phyloP scores from a whole-genome alignment of 805 yeast species.

The Pichia scutulata region DNA sequence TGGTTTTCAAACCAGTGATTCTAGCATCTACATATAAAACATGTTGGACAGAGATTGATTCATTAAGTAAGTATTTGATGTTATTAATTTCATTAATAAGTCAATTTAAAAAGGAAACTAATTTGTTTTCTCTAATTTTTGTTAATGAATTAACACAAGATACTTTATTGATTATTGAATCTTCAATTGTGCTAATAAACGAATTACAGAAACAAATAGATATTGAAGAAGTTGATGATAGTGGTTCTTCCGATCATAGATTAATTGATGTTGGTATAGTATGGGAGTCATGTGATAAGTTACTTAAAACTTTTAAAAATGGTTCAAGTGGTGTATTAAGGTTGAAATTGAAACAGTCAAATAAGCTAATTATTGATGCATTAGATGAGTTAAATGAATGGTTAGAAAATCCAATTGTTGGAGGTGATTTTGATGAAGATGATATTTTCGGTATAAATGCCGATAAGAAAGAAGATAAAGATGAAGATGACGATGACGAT shows the following conservation, averaged over 20 bases:
- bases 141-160: constrained; percentile 26
- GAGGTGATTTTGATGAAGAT: constrained; percentile 28
- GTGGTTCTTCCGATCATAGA: constrained; percentile 32
- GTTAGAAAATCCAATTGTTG: constrained; percentile 47
- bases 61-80: constrained; percentile 37
- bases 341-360: constrained; percentile 35
- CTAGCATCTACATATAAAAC: constrained; percentile 33
- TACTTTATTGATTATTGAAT: constrained; percentile 12
- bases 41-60: constrained; percentile 41
- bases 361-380: constrained; percentile 49
- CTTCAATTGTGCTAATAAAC: constrained; percentile 12
- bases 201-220: constrained; percentile 16
- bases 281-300: constrained; percentile 58
- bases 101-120: constrained; percentile 31
- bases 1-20: constrained; percentile 57
- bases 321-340: constrained; percentile 52
- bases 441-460: constrained; percentile 40
- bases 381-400: constrained; percentile 63
- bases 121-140: constrained; percentile 27
- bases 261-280: constrained; percentile 56
- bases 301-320: constrained; percentile 33
- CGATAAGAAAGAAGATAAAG: constrained; percentile 14
- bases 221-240: constrained; percentile 13
- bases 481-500: constrained; percentile 15
- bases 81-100: constrained; percentile 38